Evolutionary conservation across 495 filamentous ascomycete genomes (phyloP).

Genomic region (Lasiosphaeria hispida): DNA sequence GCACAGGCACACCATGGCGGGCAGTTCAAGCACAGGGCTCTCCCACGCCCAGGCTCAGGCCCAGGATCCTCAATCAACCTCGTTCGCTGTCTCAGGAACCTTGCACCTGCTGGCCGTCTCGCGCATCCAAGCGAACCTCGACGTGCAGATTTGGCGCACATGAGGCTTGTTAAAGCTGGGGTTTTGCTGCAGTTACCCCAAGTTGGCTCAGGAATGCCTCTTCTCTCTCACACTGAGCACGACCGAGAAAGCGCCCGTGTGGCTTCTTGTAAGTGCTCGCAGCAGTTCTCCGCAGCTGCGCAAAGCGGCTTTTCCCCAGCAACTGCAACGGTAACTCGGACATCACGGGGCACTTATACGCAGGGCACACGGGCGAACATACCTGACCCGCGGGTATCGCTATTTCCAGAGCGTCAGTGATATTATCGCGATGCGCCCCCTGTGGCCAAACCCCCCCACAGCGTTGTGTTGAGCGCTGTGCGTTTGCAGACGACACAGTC

Average conservation of each 20-base stretch:
- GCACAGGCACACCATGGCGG: no score
- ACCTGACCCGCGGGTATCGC: no score
- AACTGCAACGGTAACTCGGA: slow-evolving; percentile 8
- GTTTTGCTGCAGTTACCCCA: slow-evolving; percentile 4
- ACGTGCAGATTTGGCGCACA: slow-evolving; percentile 20
- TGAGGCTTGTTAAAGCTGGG: neutral
- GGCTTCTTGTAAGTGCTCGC: neutral
- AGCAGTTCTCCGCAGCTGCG: neutral
- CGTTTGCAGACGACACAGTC: no score
- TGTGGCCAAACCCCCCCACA: no score
- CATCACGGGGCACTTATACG: neutral
- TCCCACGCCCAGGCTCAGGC: neutral
- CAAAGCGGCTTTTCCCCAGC: neutral
- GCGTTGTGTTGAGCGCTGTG: no score
- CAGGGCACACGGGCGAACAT: no score
- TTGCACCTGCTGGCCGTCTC: slow-evolving; percentile 6
- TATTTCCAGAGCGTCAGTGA: no score
- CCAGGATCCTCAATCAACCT: neutral
- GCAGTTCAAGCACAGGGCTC: neutral
- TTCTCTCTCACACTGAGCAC: slow-evolving; percentile 3
- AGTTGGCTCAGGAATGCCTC: neutral
- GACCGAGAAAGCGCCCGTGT: slow-evolving; percentile 11
- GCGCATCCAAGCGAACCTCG: slow-evolving; percentile 25
- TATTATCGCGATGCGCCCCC: no score
- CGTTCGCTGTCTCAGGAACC: slow-evolving; percentile 23